Base-by-base conservation (phyloP, 1,284 basidiomycete species). In the Malassezia nana region DNA sequence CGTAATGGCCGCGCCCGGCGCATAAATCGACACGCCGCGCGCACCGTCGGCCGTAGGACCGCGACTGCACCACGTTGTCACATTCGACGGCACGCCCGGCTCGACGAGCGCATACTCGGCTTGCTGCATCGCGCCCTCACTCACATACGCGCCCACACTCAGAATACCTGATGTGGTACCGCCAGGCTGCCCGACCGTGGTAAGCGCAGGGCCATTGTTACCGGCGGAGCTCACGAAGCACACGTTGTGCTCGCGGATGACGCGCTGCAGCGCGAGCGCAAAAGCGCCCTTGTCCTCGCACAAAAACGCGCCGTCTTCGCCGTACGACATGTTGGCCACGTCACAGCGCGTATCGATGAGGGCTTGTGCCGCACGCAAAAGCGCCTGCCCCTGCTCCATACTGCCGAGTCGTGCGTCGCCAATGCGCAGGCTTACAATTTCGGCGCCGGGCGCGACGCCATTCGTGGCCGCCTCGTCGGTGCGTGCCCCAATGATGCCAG, bases 31-130 rank as follows among this genome's bases (percentile, higher is more conserved):
- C 7, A 75, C 66, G 38, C 71, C 71, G 8, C 52, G 53, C 18
- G 64, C 70, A 9, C 74, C 74, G 40, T 75, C 74, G 24, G 64
- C 50, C 7, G 65, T 62, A 9, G 74, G 74, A 13, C 74, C 74
- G n/a, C 74, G 65, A 42, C 67, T 71, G 48, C 69, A 74, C 74
- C 74, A 75, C 16, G 74, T 75, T 30, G 72, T 75, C 22, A 67
- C 65, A 30, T 62, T 67, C 55, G 68, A 65, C 18, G 61, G 63
- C 13, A 74, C 72, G 6, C 61, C 67, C 26, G 66, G 49, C 30
- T 73, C 74, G 24, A 75, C 64, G 16, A 75, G 62, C 9, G 74
- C 68, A 42, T 75, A 75, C 57, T 75, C 72, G 7, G 72, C 69
- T 48, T 67, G 61, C 55, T 74, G 74, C 74, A 75, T 75, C 12